phyloP scores from a whole-genome alignment of 75 land plant genomes.

The Picea sitchensis region DNA sequence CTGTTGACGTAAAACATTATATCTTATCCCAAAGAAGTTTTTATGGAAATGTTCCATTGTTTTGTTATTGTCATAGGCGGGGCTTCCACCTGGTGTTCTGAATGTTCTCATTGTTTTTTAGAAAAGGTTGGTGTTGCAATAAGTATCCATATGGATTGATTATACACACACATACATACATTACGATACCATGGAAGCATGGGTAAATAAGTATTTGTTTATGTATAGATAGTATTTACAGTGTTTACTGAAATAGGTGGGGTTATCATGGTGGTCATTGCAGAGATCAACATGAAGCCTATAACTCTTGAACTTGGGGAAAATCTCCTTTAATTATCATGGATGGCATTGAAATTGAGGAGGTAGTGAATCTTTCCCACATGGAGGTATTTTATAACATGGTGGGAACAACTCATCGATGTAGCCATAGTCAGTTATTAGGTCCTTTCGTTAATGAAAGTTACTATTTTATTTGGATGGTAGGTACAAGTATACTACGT shows the following conservation, averaged over 20 bases:
- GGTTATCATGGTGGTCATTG: conserved; percentile 25
- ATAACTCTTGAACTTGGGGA: conserved; percentile 32
- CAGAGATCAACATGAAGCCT: conserved; percentile 26
- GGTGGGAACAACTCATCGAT: conserved; percentile 24
- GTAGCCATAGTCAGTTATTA: background rate
- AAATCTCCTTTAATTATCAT: conserved; percentile 28
- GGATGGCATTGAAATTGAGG: conserved; percentile 25
- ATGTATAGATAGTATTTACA: conserved; percentile 17
- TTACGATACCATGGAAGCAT: no score
- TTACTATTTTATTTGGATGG: no score
- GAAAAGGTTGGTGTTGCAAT: conserved; percentile 82
- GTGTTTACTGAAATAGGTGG: conserved; percentile 36
- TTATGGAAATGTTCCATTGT: background rate
- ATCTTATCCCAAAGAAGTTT: background rate
- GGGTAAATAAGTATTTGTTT: no score
- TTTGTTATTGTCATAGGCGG: conserved; percentile 46
- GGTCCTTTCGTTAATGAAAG: no score
- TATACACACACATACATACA: no score
- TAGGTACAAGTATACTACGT: conserved; percentile 24
- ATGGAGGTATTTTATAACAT: conserved; percentile 16
- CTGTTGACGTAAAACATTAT: background rate
- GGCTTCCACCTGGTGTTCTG: conserved; percentile 80
- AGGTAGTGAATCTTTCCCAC: conserved; percentile 28
- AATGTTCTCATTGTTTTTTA: conserved; percentile 80
- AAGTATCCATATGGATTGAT: conserved; percentile 68